phyloP scores from a whole-genome alignment of 1,284 basidiomycete genomes.

The Microstroma glucosiphilum region DNA sequence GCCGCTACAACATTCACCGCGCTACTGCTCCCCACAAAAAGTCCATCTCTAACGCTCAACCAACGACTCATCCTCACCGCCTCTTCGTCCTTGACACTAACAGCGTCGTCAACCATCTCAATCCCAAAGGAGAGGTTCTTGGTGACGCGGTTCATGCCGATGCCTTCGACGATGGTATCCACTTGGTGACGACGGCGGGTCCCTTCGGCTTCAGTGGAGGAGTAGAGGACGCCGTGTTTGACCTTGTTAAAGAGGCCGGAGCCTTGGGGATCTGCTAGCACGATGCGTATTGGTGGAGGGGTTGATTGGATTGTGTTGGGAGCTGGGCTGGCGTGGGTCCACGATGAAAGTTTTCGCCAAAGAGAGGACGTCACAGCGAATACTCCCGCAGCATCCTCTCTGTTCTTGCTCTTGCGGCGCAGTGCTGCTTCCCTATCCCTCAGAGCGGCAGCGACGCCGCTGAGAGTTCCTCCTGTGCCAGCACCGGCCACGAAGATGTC shows the following conservation, averaged over 20 bases:
- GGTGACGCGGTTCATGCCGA: conserved; percentile 58
- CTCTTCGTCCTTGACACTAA: conserved; percentile 42
- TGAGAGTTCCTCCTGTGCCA: conserved; percentile 89
- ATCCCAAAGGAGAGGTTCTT: conserved; percentile 41
- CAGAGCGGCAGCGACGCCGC: conserved; percentile 60
- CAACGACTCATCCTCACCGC: conserved; percentile 42
- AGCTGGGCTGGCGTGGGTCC: no score
- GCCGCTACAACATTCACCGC: conserved; percentile 92
- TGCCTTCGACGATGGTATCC: conserved; percentile 56
- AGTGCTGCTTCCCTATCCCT: neutral
- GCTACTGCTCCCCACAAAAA: conserved; percentile 92
- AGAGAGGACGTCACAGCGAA: no score
- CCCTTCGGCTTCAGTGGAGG: conserved; percentile 82
- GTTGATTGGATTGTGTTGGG: neutral
- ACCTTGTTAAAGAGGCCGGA: conserved; percentile 88
- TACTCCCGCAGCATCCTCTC: neutral
- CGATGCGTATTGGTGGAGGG: conserved; percentile 36
- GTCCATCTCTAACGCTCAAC: conserved; percentile 75
- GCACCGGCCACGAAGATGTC: conserved; percentile 91
- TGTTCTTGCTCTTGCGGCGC: neutral
- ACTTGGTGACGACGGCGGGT: conserved; percentile 81
- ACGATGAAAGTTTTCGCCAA: no score
- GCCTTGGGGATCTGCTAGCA: conserved; percentile 85
- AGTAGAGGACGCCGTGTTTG: conserved; percentile 78
- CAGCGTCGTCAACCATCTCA: conserved; percentile 40